Conservation (phyloP, 805 yeast species). For the Kuraishia hungarica region DNA sequence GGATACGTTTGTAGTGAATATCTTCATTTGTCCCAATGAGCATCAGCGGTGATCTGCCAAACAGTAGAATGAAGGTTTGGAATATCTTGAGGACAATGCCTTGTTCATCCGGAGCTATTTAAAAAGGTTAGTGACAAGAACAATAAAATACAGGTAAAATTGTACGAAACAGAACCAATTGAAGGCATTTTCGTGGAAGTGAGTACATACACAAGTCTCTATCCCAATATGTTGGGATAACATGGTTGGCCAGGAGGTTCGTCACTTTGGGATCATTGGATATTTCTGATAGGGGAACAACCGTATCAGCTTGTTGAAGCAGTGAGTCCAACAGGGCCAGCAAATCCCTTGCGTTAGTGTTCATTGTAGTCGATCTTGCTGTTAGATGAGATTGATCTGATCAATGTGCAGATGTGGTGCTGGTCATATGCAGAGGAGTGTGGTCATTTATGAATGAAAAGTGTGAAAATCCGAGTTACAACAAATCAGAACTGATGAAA, state of each 20-base stretch:
- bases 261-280: not conserved
- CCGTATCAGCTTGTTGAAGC: not conserved
- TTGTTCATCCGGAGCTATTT: slow-evolving; percentile 7
- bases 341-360: slow-evolving; percentile 1
- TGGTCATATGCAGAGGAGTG: not conserved
- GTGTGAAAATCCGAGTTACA: too few species aligned
- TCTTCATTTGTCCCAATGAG: slow-evolving; percentile 7
- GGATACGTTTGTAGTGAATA: slow-evolving; percentile 11
- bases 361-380: not conserved
- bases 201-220: slow-evolving; percentile 2
- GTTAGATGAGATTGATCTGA: not conserved
- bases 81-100: slow-evolving; percentile 18
- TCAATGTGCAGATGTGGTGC: not conserved
- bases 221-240: slow-evolving; percentile 17
- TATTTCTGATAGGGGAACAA: not conserved
- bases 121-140: not conserved
- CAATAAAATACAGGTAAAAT: not conserved
- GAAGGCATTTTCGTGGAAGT: not conserved
- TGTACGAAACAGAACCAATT: too few species aligned
- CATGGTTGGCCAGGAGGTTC: slow-evolving; percentile 18
- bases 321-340: slow-evolving; percentile 7
- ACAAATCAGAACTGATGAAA: too few species aligned
- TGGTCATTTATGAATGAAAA: not conserved
- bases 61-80: slow-evolving; percentile 10
- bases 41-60: not conserved